phyloP scores from a whole-genome alignment of 148 eudicot species.

The Rhododendron simsii region DNA sequence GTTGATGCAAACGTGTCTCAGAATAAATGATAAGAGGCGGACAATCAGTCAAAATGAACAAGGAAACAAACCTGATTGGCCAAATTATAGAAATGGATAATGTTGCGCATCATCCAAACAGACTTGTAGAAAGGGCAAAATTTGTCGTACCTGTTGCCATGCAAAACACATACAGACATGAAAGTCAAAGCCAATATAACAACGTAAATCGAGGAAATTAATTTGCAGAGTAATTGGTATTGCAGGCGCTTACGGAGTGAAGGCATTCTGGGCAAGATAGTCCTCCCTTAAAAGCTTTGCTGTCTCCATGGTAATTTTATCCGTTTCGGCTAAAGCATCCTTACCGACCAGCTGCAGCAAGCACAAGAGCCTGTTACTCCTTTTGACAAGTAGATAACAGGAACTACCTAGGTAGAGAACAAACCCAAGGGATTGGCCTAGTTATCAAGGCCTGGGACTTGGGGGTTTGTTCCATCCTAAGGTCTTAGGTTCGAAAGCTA shows the following conservation, averaged over 20 bases:
- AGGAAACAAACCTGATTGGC: conserved; percentile 77
- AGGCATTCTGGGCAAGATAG: conserved; percentile 99
- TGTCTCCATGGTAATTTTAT: conserved; percentile 91
- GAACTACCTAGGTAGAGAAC: neutral
- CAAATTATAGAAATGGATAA: conserved; percentile 92
- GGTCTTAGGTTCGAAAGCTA: no score
- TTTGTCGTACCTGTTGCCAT: conserved; percentile 71
- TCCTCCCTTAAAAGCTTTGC: conserved; percentile 98
- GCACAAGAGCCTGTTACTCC: conserved; percentile 13
- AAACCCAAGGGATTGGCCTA: no score
- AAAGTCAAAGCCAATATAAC: conserved; percentile 5
- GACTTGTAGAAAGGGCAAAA: conserved; percentile 99
- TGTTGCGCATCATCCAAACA: conserved; percentile 99
- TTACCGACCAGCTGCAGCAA: conserved; percentile 87
- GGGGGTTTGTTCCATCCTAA: no score
- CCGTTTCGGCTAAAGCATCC: conserved; percentile 96
- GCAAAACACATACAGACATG: neutral
- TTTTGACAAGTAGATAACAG: neutral
- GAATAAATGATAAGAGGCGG: neutral
- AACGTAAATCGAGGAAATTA: neutral
- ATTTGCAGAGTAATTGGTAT: neutral
- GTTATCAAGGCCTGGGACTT: no score
- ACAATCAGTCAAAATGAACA: conserved; percentile 4
- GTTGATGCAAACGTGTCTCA: neutral
- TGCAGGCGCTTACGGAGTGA: conserved; percentile 66